These are phyloP conservation scores for Parastagonospora nodorum DNA, from an alignment of 2,329 filamentous ascomycete species.

Conservation along the genomic window DNA sequence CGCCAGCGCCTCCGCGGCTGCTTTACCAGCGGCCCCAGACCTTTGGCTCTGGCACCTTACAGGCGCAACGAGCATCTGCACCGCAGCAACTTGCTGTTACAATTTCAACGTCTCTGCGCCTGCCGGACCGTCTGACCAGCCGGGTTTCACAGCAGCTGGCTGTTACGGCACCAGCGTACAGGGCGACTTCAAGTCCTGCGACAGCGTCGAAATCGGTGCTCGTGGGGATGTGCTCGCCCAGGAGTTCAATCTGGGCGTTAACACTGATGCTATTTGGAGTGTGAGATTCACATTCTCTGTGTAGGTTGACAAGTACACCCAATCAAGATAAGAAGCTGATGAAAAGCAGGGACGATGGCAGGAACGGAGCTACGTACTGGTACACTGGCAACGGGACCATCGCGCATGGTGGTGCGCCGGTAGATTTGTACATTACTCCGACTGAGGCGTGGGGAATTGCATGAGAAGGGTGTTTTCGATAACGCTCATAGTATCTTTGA, in stretches of 20 bases:
- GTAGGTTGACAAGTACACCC: slow-evolving; percentile 3
- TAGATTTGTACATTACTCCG: too few species aligned
- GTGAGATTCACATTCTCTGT: slow-evolving; percentile 19
- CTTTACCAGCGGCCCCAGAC: slow-evolving; percentile 1
- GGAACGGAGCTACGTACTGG: slow-evolving; percentile 12
- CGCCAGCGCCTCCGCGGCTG: slow-evolving; percentile 6
- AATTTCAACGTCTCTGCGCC: slow-evolving; percentile 19
- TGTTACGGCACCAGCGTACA: slow-evolving; percentile 19
- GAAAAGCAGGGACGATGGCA: neutral
- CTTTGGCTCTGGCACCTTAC: slow-evolving; percentile 23
- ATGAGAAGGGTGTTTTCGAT: too few species aligned
- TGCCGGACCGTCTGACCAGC: slow-evolving; percentile 13
- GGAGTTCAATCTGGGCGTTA: slow-evolving; percentile 15
- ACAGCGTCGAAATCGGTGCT: slow-evolving; percentile 11
- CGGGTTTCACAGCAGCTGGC: slow-evolving; percentile 18
- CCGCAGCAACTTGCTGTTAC: slow-evolving; percentile 26
- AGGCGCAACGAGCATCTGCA: slow-evolving; percentile 23
- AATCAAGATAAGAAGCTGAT: neutral
- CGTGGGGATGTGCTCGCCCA: slow-evolving; percentile 15
- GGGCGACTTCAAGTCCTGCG: slow-evolving; percentile 19
- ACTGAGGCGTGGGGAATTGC: too few species aligned
- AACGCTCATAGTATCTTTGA: too few species aligned
- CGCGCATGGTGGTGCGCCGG: too few species aligned
- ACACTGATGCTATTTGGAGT: slow-evolving; percentile 12
- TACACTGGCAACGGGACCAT: too few species aligned